Evolutionary conservation across 1,139 yeast genomes (phyloP), one percentile per base, ranked within the genome.

Genomic region (Sugiyamaella xylanicola): DNA sequence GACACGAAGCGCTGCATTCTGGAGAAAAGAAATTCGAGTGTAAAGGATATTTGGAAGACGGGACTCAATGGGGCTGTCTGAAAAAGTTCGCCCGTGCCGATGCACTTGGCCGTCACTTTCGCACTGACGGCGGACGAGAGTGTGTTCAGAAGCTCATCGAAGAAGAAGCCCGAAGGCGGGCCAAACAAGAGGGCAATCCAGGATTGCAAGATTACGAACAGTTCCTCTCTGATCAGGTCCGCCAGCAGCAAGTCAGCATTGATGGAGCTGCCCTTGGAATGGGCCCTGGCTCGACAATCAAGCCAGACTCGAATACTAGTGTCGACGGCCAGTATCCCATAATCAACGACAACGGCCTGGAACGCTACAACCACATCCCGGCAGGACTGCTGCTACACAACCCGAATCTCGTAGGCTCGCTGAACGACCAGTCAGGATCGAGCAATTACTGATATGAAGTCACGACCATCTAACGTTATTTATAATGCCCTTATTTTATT

Each of bases 71-170:
- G 87, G 99, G 99, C 0, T 93, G 99, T 73, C 95, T 95, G 1
- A 83, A 93, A 65, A 82, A 86, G 65, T 93, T 93, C 76, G 98
- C 98, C 1, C 76, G 99, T 53, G 95, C 98, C 5, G 99, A 93
- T 75, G 99, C 98, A 0, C 73, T 93, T 55, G 85, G 97, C 21
- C 77, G 99, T 62, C 99, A 93, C 73, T 91, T 93, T 73, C 87
- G 92, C 66, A 91, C 98, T 0, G 98, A 91, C 66, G 88, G 92
- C 35, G 99, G 99, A 9, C 83, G 86, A 63, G 84, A 80, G 60
- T 93, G 99, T 77, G 86, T 93, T 15, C 72, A 84, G 54, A 83
- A 88, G 9, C 74, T 89, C 61, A 76, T 85, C 53, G 92, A 85
- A 58, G 96, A 88, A 65, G 92, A 82, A 49, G 52, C 50, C 15